These are phyloP conservation scores for Chaetomiaceae sp. DNA, from an alignment of 2,329 filamentous ascomycete genomes.

Conservation along the genomic window DNA sequence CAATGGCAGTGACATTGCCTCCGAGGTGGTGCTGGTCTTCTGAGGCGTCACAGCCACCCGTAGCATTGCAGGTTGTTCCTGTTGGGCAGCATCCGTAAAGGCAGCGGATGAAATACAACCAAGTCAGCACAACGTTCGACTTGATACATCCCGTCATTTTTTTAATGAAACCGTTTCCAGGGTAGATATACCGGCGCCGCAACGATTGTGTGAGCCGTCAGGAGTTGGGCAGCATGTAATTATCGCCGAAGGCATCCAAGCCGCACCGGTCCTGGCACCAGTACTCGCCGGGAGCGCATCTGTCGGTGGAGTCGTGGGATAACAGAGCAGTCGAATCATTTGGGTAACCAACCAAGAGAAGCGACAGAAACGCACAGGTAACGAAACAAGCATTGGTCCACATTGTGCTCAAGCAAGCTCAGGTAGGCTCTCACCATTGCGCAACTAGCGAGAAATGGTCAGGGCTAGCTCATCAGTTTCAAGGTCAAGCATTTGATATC, in stretches of 20 bases:
- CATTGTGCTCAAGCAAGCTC: no score
- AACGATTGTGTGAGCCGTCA: conserved; percentile 6
- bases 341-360: no score
- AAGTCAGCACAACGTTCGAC: no score
- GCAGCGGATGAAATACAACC: neutral
- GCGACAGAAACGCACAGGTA: no score
- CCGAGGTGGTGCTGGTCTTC: neutral
- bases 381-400: no score
- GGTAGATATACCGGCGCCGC: neutral
- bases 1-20: neutral
- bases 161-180: no score
- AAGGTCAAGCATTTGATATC: no score
- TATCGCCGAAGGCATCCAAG: conserved; percentile 3
- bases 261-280: conserved; percentile 9
- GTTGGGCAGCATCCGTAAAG: neutral
- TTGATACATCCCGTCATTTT: neutral
- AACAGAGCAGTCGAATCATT: neutral
- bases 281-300: conserved; percentile 7
- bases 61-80: neutral
- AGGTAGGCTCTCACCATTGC: no score
- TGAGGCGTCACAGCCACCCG: neutral
- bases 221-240: conserved; percentile 4
- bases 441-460: no score
- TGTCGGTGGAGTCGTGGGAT: no score
- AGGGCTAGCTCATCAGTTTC: no score